Evolutionary conservation across 345 rosid genomes (phyloP), one percentile per base, ranked within the genome.

Genomic region (Gossypium raimondii): DNA sequence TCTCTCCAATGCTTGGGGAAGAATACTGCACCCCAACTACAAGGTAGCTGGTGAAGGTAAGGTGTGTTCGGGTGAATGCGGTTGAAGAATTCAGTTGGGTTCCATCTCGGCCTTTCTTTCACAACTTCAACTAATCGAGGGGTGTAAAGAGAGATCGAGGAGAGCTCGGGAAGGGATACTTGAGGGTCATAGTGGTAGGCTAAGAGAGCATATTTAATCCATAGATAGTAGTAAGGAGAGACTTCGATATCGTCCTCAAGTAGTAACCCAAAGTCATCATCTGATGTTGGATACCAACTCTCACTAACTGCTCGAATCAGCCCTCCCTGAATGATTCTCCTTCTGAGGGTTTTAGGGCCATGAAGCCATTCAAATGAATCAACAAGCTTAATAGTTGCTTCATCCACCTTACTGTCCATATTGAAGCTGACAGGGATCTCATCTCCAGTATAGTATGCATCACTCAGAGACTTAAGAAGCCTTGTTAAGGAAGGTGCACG

Each of bases 1-100:
- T 95, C 99, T 83, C 94, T 89, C 99, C 99, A 95, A 0, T 89
- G 98, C 84, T 95, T 95, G 50, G 99, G 99, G 87, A 95, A 95
- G 89, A 95, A 95, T 11, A 95, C 90, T 0, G 99, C 93, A 12
- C 99, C 99, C 99, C 99, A 95, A 17, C 99, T 95, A 76, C 99
- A 95, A 1, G 99, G 99, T 34, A 93, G 75, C 50, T 95, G 99
- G 78, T 95, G 99, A 58, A 95, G 93, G 74, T 95, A 95, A 16
- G 99, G 99, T 14, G 96, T 95, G 83, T 95, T 84, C 0, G 97
- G 98, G 67, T 91, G 98, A 78, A 91, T 88, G 43, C 80, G 79
- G 74, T 86, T 90, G 91, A 95, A 95, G 83, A 90, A 91, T 17
- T 87, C 94, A 0, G 98, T 90, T 56, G 97, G 85, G 67, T 88